Conservation (phyloP, 208 protist genomes). For the Wallacemonas rigidus region DNA sequence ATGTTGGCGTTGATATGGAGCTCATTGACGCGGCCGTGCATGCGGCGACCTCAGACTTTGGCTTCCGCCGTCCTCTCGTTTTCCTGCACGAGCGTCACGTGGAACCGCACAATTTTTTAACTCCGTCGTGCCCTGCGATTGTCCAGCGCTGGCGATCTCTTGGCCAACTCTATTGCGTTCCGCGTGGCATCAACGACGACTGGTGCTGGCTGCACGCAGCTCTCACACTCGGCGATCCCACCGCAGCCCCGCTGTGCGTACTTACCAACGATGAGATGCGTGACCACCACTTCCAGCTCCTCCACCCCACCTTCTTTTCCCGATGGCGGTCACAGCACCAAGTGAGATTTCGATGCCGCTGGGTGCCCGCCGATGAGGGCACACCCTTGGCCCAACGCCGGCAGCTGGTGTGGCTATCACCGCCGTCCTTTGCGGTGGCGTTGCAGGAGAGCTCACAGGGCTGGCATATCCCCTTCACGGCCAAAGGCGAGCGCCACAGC, state of each 20-base stretch:
- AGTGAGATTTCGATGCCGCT: conserved; percentile 60
- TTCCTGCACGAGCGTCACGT: conserved; percentile 81
- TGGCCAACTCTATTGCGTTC: conserved; percentile 52
- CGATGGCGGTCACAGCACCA: conserved; percentile 77
- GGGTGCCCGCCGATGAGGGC: background rate
- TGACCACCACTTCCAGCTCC: conserved; percentile 79
- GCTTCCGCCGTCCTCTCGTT: conserved; percentile 55
- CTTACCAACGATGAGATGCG: conserved; percentile 85
- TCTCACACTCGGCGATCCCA: conserved; percentile 17
- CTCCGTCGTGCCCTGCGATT: conserved; percentile 29
- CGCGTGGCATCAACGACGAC: conserved; percentile 76
- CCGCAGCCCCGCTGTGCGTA: conserved; percentile 35
- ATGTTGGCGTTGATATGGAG: conserved; percentile 65
- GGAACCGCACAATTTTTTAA: conserved; percentile 37
- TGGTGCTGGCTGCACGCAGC: conserved; percentile 81
- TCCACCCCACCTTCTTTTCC: conserved; percentile 67
- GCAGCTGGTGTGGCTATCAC: conserved; percentile 49
- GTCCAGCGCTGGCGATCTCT: conserved; percentile 48
- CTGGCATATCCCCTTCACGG: conserved; percentile 7
- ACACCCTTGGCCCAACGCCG: conserved; percentile 32
- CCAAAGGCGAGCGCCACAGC: background rate
- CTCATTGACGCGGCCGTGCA: conserved; percentile 64
- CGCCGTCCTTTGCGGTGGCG: conserved; percentile 40
- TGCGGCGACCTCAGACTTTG: conserved; percentile 33
- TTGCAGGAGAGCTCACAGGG: conserved; percentile 34